These are phyloP conservation scores for Cladobotryum protrusum DNA, from an alignment of 2,329 filamentous ascomycete species.

Conservation along the genomic window DNA sequence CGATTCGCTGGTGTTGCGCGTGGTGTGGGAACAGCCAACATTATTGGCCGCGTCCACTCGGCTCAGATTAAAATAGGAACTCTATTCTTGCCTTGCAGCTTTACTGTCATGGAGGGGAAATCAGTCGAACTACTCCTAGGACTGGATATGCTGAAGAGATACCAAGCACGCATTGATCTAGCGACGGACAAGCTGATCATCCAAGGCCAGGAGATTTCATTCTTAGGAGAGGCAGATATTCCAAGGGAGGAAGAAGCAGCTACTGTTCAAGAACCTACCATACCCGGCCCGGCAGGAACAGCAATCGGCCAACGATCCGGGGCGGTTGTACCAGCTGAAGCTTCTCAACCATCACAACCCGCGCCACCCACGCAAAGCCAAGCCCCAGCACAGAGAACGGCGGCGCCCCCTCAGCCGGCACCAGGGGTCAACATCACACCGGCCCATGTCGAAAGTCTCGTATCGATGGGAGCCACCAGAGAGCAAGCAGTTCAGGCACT, in stretches of 20 bases:
- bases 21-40: constrained; percentile 89
- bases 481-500: constrained; percentile 74
- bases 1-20: constrained; percentile 88
- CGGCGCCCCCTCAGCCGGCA: constrained; percentile 21
- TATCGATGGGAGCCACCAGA: constrained; percentile 69
- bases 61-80: constrained; percentile 91
- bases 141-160: constrained; percentile 92
- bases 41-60: constrained; percentile 90
- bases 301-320: constrained; percentile 80
- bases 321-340: constrained; percentile 47
- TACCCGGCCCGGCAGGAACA: constrained; percentile 81
- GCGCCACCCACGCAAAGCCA: constrained; percentile 16
- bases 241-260: constrained; percentile 77
- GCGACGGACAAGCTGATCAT: constrained; percentile 80
- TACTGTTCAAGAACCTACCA: constrained; percentile 70
- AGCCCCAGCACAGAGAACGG: constrained; percentile 20
- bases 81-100: constrained; percentile 84
- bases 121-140: constrained; percentile 89
- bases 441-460: constrained; percentile 68
- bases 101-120: constrained; percentile 99
- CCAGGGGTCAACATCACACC: constrained; percentile 41
- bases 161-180: constrained; percentile 89
- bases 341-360: constrained; percentile 15
- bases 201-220: constrained; percentile 79
- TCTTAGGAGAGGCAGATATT: constrained; percentile 88